phyloP scores from a whole-genome alignment of 2,329 filamentous ascomycete genomes.

The Cercospora sojina region DNA sequence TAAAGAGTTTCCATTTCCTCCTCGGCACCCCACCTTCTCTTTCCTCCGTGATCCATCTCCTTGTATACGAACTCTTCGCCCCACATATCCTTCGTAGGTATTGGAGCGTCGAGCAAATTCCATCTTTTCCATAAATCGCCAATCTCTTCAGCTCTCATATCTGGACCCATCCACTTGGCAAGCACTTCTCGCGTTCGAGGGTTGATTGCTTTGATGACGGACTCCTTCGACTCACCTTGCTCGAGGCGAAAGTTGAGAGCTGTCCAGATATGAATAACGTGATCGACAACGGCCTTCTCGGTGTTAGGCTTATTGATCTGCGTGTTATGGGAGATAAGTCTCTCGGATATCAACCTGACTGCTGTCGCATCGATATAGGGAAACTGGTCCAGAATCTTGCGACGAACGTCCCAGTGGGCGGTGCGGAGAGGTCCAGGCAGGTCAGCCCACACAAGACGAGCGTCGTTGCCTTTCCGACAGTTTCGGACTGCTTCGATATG shows the following conservation, averaged over 20 bases:
- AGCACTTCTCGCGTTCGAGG: conserved; percentile 16
- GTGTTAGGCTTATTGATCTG: conserved; percentile 3
- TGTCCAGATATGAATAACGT: conserved; percentile 19
- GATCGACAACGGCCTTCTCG: conserved; percentile 19
- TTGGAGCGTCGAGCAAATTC: conserved; percentile 8
- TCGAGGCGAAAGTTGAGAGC: conserved; percentile 14
- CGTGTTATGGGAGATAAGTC: conserved; percentile 2
- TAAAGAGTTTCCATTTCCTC: conserved; percentile 3
- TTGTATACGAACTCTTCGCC: not conserved
- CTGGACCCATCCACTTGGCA: conserved; percentile 12
- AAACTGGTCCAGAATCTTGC: conserved; percentile 18
- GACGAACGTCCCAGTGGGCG: conserved; percentile 1
- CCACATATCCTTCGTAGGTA: not conserved
- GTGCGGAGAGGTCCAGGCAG: conserved; percentile 3
- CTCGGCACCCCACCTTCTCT: not conserved
- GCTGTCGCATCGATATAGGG: conserved; percentile 13
- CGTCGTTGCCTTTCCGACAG: not conserved
- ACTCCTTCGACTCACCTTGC: conserved; percentile 6
- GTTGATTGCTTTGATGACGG: conserved; percentile 9
- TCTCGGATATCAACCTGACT: conserved; percentile 16
- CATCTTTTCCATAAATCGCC: conserved; percentile 13
- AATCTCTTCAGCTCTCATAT: not conserved
- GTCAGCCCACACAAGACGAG: conserved; percentile 1
- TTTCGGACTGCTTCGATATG: conserved; percentile 8
- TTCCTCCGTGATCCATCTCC: not conserved